These are phyloP conservation scores for Pestalotiopsis sp. DNA, from an alignment of 2,329 filamentous ascomycete species.

Conservation along the genomic window DNA sequence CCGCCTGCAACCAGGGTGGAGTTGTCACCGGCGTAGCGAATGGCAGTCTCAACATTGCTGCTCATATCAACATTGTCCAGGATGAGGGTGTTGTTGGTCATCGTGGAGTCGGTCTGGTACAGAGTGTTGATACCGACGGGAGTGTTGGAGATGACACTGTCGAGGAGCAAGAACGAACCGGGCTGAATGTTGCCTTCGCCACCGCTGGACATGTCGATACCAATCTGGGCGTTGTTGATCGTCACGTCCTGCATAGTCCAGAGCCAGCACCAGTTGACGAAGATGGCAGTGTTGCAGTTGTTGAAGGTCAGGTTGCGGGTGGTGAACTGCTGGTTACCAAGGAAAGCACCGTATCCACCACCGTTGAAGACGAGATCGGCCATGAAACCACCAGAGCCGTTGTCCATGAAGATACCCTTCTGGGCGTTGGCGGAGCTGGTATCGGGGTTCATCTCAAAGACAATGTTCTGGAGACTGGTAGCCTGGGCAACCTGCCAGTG, in stretches of 20 bases:
- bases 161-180: slow-evolving; percentile 81
- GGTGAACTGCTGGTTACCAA: slow-evolving; percentile 88
- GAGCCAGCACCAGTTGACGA: slow-evolving; percentile 91
- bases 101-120: slow-evolving; percentile 63
- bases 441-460: slow-evolving; percentile 77
- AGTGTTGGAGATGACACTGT: slow-evolving; percentile 79
- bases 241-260: slow-evolving; percentile 78
- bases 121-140: slow-evolving; percentile 76
- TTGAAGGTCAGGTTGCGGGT: slow-evolving; percentile 83
- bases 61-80: slow-evolving; percentile 89
- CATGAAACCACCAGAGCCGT: slow-evolving; percentile 84
- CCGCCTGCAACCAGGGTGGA: slow-evolving; percentile 70
- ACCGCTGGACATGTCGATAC: slow-evolving; percentile 76
- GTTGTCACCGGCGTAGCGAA: slow-evolving; percentile 61
- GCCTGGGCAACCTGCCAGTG: slow-evolving; percentile 89
- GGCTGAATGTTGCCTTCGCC: slow-evolving; percentile 69
- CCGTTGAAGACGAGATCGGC: slow-evolving; percentile 83
- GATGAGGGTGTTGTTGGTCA: slow-evolving; percentile 80
- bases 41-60: slow-evolving; percentile 66
- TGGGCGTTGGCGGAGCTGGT: slow-evolving; percentile 67
- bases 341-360: slow-evolving; percentile 75
- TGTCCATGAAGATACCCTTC: slow-evolving; percentile 83
- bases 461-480: slow-evolving; percentile 78
- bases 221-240: slow-evolving; percentile 76
- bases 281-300: slow-evolving; percentile 79